Base-by-base conservation (phyloP, 768 basidiomycete species). In the Leccinum obscurum region DNA sequence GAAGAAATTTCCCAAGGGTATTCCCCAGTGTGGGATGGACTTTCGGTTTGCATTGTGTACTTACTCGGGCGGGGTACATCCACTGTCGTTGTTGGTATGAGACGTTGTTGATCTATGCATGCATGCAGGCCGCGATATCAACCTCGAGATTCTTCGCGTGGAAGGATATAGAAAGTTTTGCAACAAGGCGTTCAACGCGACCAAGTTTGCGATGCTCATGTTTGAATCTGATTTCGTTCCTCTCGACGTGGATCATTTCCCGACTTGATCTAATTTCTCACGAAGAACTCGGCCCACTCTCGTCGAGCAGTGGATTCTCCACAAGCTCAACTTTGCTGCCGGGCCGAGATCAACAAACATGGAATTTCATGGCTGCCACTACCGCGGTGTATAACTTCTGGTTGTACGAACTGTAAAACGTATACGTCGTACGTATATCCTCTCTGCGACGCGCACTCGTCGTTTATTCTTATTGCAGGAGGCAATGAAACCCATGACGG, bases 151-250 rank as follows among this genome's bases (percentile, higher is more conserved):
- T 30, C 30, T 30, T 9, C 2, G 95, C 55, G 93, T 98, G 34
- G 95, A 98, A 76, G 96, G 95, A 2, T 98, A 98, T 75, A 87
- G 97, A 75, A 98, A 98, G 76, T 98, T 99, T 81, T 98, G 97
- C 80, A 99, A 99, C 80, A 98, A 98, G 81, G 87, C 98, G 28
- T 98, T 96, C 83, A 99, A 99, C 70, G 97, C 22, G 22, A 22
- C 22, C 22, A 22, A 22, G 22, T 22, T 22, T 22, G 22, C 22
- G 22, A 22, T 22, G 22, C 22, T 22, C 22, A 22, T 2, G 22
- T 22, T 22, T 22, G 22, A 22, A 59, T 86, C 86, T 44, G 75
- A 80, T 46, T 98, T 97, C 67, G 85, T 89, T 32, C 94, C 95
- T 37, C 37, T 37, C 15, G 15, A 37, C 15, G 37, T 37, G 22